Base-by-base conservation (phyloP, 176 grass and related monocot genomes). In the Triticum dicoccoides region DNA sequence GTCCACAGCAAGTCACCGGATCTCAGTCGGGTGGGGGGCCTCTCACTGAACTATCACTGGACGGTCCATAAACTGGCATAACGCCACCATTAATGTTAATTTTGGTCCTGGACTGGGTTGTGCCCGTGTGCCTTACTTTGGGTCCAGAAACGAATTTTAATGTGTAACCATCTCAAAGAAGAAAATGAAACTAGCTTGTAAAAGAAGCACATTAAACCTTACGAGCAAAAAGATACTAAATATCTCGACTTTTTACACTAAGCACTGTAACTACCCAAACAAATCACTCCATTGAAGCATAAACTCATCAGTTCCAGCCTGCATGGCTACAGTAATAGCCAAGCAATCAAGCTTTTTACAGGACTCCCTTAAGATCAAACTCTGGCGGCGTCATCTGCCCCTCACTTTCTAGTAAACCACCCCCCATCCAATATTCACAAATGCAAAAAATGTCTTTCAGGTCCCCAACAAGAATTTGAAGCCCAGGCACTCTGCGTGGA, bases 381-480 rank as follows among this genome's bases (percentile, higher is more conserved):
- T 84, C 59, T 65, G 41, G 44, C 6, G 1, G 64, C 37, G 18
- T 62, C 54, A 45, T 61, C 73, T 76, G 71, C 39, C 23, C 32
- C 61, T 25, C 41, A 25, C 76, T 29, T 65, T 77, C 59, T 38
- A 14, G 23, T 78, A 79, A 17, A 64, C n/a, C 23, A 37, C 24
- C 71, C 76, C 77, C 56, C 52, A 32, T 84, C 77, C 21, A 72
- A 69, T 86, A 86, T 86, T 67, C 76, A 84, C 84, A 80, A 52
- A 84, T 70, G 44, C 32, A 79, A 75, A 79, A 75, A 80, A 81
- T 81, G 35, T 41, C 29, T 70, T 56, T 88, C 38, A 23, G 27
- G 11, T 75, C 30, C 61, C 74, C 69, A 72, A 27, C 14, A 54
- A 78, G 74, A 42, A 74, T 68, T 42, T 73, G 65, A 12, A 70